phyloP scores from a whole-genome alignment of 352 stramenopile species.

The Pythium oligandrum region DNA sequence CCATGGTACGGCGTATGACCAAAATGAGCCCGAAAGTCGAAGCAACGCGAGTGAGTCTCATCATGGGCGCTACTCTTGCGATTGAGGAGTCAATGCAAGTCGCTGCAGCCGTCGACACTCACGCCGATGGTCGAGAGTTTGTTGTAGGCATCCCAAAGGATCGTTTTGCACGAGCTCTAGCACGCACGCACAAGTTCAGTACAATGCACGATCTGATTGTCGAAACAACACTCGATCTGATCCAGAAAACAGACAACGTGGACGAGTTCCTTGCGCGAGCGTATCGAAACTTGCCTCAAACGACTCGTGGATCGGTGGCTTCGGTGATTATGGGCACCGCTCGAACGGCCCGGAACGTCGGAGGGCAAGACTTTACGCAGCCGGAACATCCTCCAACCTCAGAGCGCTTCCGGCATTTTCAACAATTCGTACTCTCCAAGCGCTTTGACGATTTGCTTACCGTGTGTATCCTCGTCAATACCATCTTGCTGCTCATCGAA shows the following conservation, averaged over 20 bases:
- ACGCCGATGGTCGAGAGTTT: neutral
- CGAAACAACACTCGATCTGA: slow-evolving; percentile 56
- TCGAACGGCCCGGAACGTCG: neutral
- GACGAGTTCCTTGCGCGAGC: slow-evolving; percentile 28
- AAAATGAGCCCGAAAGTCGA: slow-evolving; percentile 56
- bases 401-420: slow-evolving; percentile 14
- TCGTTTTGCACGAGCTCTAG: slow-evolving; percentile 12
- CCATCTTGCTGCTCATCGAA: slow-evolving; percentile 57
- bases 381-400: neutral
- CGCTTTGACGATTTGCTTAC: slow-evolving; percentile 73
- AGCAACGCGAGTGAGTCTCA: slow-evolving; percentile 73
- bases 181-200: slow-evolving; percentile 40
- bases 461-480: slow-evolving; percentile 63
- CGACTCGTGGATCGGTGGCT: slow-evolving; percentile 9
- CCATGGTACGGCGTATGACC: slow-evolving; percentile 29
- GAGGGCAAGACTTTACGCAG: neutral
- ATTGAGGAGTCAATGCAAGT: slow-evolving; percentile 47
- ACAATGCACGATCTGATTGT: slow-evolving; percentile 56
- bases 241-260: slow-evolving; percentile 32
- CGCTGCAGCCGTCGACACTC: neutral
- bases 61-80: slow-evolving; percentile 76
- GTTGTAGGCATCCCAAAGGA: neutral
- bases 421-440: slow-evolving; percentile 62
- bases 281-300: neutral
- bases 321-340: slow-evolving; percentile 3